Evolutionary conservation across 495 filamentous ascomycete genomes (phyloP), one percentile per base, ranked within the genome.

Genomic region (Aspergillus asperescens): DNA sequence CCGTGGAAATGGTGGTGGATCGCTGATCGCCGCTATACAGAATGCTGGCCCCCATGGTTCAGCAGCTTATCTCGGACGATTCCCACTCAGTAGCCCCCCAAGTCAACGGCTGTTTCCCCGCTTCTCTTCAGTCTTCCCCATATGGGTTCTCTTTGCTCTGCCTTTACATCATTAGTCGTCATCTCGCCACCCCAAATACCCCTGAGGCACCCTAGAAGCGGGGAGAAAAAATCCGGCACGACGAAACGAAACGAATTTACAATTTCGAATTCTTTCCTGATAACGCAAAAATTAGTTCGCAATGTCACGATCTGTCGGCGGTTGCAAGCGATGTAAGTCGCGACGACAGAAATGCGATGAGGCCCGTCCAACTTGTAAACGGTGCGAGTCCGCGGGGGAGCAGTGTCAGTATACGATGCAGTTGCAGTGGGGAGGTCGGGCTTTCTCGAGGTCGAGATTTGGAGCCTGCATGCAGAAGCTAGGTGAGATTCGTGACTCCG

Each of bases 301-400:
- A 62, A 75, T 75, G 72, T 74, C 72, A 62, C 70, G 72, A 57
- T 75, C 72, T 7, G 74, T 75, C 41, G 74, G 32, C 43, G 70
- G 70, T 1, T 73, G 70, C 62, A 70, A 69, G 57, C 67, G 70
- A 69, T 73, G 70, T 71, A 73, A 73, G 58, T 58, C 68, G 31
- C 65, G 70, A n/a, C 68, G 70, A 43, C 70, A 73, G 48, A 73
- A 73, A 71, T 73, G 70, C 61, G 70, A 73, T 56, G 70, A 73
- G 56, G 60, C 66, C 51, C 61, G 64, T 45, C 70, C 70, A 15
- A 60, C 31, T n/a, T 73, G 70, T 48, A 67, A 65, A 7, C 68
- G 70, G 49, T 73, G 70, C 48, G 47, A 55, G 51, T 37, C 47
- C 16, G 60, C 60, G 38, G 54, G 49, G 28, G 50, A 48, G 32